Conservation (phyloP, 106 monocot genomes). For the Apostasia ramifera region DNA sequence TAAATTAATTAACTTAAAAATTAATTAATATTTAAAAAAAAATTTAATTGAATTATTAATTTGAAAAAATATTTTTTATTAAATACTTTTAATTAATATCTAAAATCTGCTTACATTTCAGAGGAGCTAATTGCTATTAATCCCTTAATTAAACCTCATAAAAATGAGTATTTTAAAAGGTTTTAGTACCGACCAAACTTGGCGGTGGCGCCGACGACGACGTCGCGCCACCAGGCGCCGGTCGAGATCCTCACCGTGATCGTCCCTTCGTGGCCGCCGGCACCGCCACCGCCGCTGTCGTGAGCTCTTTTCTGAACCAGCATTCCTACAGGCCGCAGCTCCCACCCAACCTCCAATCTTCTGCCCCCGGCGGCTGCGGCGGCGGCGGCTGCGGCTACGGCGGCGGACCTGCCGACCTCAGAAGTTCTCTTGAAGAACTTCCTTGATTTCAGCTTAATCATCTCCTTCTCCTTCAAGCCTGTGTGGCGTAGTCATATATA, state of each 20-base stretch:
- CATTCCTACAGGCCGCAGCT: slow-evolving; percentile 70
- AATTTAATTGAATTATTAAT: too few species aligned
- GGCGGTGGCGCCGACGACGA: slow-evolving; percentile 37
- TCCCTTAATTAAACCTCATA: too few species aligned
- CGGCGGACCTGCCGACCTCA: background rate
- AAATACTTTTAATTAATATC: too few species aligned
- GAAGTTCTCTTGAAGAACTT: slow-evolving; percentile 41
- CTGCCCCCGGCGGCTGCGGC: background rate
- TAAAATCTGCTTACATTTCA: too few species aligned
- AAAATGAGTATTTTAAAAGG: background rate
- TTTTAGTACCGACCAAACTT: slow-evolving; percentile 39
- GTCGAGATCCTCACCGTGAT: slow-evolving; percentile 49
- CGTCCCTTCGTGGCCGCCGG: slow-evolving; percentile 11
- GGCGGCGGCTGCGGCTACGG: background rate
- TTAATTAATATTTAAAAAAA: too few species aligned
- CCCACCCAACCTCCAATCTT: slow-evolving; percentile 47
- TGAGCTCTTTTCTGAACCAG: slow-evolving; percentile 55
- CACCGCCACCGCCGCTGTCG: background rate
- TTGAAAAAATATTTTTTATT: too few species aligned
- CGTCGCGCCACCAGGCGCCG: slow-evolving; percentile 31
- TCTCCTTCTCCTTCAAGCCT: slow-evolving; percentile 2
- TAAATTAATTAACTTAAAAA: too few species aligned
- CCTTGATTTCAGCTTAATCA: slow-evolving; percentile 40
- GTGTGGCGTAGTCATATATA: background rate
- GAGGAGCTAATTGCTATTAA: too few species aligned